Percentiles rank a stretch among this genome's conserved stretches.
Conservation (phyloP, 106 monocot genomes). For the Amphibolis antarctica region DNA sequence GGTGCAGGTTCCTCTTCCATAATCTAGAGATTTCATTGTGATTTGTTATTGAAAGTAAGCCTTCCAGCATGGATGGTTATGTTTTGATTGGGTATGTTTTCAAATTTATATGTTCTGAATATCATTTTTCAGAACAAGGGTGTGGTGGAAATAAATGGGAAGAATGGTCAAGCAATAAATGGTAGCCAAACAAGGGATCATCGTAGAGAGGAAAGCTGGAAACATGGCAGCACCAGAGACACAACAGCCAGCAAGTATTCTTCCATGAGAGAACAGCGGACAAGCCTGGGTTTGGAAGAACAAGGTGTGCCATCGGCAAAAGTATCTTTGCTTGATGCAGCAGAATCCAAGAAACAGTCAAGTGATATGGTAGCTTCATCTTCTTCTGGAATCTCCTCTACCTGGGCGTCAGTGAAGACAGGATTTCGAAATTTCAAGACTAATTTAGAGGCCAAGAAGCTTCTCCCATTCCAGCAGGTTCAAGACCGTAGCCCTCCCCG, state of each 20-base stretch:
- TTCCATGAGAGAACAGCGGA: slow-evolving; percentile 40
- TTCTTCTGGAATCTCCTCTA: slow-evolving; percentile 41
- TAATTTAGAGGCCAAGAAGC: slow-evolving; percentile 59
- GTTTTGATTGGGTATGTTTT: neutral
- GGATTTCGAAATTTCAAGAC: slow-evolving; percentile 67
- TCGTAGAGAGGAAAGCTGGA: slow-evolving; percentile 26
- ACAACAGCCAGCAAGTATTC: slow-evolving; percentile 58
- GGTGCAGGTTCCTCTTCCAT: no score
- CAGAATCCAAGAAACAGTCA: slow-evolving; percentile 19
- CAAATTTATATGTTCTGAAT: slow-evolving; percentile 1
- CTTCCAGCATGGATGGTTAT: neutral
- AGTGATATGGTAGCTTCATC: slow-evolving; percentile 4
- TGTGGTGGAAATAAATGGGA: slow-evolving; percentile 30
- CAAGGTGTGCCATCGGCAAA: slow-evolving; percentile 33
- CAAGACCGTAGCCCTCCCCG: slow-evolving; percentile 21
- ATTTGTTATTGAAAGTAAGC: no score
- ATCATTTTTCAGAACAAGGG: slow-evolving; percentile 37
- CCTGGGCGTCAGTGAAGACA: slow-evolving; percentile 72
- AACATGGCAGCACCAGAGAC: slow-evolving; percentile 36
- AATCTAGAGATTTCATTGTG: no score
- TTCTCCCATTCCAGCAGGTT: slow-evolving; percentile 49
- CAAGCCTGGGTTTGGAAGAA: slow-evolving; percentile 21
- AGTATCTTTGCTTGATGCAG: slow-evolving; percentile 49
- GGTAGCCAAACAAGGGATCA: slow-evolving; percentile 17
- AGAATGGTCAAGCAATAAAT: slow-evolving; percentile 10